A percentile compares a stretch with the other conserved stretches of the same genome.
phyloP scores from a whole-genome alignment of 768 basidiomycete species.

The Hydnomerulius pinastri region DNA sequence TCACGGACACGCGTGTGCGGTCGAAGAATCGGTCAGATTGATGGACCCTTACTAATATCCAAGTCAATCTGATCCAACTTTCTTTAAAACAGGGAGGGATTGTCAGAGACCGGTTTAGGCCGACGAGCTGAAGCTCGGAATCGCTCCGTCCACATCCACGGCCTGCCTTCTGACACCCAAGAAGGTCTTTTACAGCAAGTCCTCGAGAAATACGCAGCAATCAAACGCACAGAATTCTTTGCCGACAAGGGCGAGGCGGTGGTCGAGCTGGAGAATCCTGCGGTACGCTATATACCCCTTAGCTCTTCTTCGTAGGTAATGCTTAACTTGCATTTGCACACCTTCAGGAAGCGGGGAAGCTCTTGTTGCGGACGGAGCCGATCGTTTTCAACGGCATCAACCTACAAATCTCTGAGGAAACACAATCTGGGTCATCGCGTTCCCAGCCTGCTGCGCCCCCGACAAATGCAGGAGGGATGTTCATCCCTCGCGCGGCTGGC shows the following conservation, averaged over 20 bases:
- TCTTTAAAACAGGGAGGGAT: conserved; percentile 35
- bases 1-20: conserved; percentile 73
- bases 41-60: background rate
- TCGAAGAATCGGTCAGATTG: conserved; percentile 50
- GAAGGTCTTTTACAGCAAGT: conserved; percentile 92
- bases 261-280: conserved; percentile 64
- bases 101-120: conserved; percentile 58
- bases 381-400: conserved; percentile 65
- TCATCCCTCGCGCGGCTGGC: conserved; percentile 65
- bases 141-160: conserved; percentile 75
- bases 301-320: background rate
- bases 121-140: conserved; percentile 56
- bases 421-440: conserved; percentile 32
- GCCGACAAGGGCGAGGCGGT: conserved; percentile 58
- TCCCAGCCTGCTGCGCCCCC: conserved; percentile 35
- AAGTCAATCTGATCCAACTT: background rate
- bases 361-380: conserved; percentile 72
- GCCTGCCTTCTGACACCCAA: conserved; percentile 75
- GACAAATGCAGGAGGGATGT: conserved; percentile 49
- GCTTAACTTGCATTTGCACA: background rate
- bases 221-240: conserved; percentile 79
- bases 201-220: conserved; percentile 72
- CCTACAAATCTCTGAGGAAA: conserved; percentile 63
- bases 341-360: conserved; percentile 77
- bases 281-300: conserved; percentile 45